Conservation (phyloP, 108 stramenopile species). For the Pseudonitzschia pungens region DNA sequence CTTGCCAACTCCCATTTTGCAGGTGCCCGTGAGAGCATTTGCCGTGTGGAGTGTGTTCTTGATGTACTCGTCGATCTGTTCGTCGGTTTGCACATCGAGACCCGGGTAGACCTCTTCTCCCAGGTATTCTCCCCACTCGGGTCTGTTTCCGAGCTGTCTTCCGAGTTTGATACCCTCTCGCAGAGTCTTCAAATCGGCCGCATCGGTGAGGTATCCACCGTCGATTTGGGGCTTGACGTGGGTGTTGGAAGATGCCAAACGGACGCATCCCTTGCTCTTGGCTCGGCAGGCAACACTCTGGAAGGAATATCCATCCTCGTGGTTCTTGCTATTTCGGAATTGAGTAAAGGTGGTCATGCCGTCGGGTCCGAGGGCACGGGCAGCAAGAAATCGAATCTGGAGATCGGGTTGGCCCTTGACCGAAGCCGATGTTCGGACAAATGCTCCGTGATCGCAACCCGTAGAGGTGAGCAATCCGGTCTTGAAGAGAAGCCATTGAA, state of each 20-base stretch:
- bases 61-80: conserved; percentile 43
- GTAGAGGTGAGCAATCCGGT: conserved; percentile 45
- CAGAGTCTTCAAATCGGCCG: conserved; percentile 32
- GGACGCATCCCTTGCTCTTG: conserved; percentile 30
- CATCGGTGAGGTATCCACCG: conserved; percentile 33
- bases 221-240: conserved; percentile 38
- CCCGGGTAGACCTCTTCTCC: conserved; percentile 46
- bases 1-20: conserved; percentile 45
- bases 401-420: conserved; percentile 37
- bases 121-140: conserved; percentile 40
- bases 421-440: conserved; percentile 37
- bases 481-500: conserved; percentile 42
- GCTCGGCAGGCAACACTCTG: conserved; percentile 39
- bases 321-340: conserved; percentile 14
- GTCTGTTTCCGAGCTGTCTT: conserved; percentile 29
- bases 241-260: conserved; percentile 33
- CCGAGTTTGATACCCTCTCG: conserved; percentile 46
- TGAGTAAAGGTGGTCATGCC: conserved; percentile 46
- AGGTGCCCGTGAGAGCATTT: conserved; percentile 46
- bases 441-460: conserved; percentile 51
- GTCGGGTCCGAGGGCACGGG: conserved; percentile 37
- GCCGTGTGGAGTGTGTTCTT: conserved; percentile 40
- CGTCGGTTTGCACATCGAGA: conserved; percentile 35
- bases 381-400: conserved; percentile 51
- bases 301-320: conserved; percentile 40